Base-by-base conservation (phyloP, 1,284 basidiomycete species). In the Sparassis latifolia region DNA sequence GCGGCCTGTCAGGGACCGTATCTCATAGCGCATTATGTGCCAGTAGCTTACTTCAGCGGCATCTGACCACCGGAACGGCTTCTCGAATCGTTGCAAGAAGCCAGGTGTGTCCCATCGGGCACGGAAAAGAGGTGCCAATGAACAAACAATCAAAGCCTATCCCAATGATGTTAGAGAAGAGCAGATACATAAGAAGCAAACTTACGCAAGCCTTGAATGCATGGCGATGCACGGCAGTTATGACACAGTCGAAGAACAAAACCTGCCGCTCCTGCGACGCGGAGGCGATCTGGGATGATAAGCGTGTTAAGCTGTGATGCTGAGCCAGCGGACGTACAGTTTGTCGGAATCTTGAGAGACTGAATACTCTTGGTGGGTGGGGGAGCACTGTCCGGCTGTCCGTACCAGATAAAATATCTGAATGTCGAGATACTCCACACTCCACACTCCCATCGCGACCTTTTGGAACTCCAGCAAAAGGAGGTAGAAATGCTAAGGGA, bases 21-120 rank as follows among this genome's bases (percentile, higher is more conserved):
- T 20, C 20, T 20, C 20, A 20, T 20, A 20, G 20, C 20, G 20
- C 20, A 20, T 20, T 20, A 28, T 5, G 33, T 12, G 38, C 10
- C 3, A 5, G 41, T 38, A 4, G 44, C 63, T 53, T 60, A 75
- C 75, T 60, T 73, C 69, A 31, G 73, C 77, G 44, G 76, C 71
- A 61, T 80, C 77, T 30, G 60, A 63, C 77, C 77, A 80, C 33
- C 53, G 52, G 56, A 70, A 77, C 5, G 68, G 64, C 42, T 56
- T 62, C 47, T 78, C 75, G 45, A 73, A 49, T 12, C 57, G 55
- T 32, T 53, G 53, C 33, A 69, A 48, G 51, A 64, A 64, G 4
- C 58, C 58, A 1, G 63, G 56, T 1, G 52, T 47, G 52, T 74
- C 68, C 52, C 74, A 74, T 44, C 69, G 69, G 40, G 54, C 52